A percentile compares a stretch with the other conserved stretches of the same genome.
phyloP scores from a whole-genome alignment of 2,329 filamentous ascomycete genomes.

The Pseudogymnoascus sp. region DNA sequence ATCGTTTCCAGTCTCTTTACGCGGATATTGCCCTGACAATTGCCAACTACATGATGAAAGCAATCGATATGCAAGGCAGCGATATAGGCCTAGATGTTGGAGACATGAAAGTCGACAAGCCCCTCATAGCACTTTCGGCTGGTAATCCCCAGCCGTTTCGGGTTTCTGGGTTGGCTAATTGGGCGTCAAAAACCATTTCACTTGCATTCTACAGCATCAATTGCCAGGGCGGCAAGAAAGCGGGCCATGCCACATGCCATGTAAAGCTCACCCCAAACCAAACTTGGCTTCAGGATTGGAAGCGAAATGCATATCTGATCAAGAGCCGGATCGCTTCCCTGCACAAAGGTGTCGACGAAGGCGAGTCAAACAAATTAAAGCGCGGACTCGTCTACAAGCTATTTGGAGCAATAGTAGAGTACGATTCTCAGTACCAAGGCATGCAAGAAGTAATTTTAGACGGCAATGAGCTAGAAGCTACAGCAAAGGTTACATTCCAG shows the following conservation, averaged over 20 bases:
- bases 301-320: conserved; percentile 47
- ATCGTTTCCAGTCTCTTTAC: conserved; percentile 37
- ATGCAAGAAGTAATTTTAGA: conserved; percentile 52
- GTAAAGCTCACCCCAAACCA: conserved; percentile 44
- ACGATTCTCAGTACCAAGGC: conserved; percentile 46
- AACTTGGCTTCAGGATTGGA: conserved; percentile 44
- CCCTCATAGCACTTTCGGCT: conserved; percentile 39
- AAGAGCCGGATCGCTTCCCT: conserved; percentile 34
- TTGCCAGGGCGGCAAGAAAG: conserved; percentile 40
- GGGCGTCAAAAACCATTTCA: conserved; percentile 34
- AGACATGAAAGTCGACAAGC: conserved; percentile 47
- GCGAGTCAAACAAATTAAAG: conserved; percentile 35
- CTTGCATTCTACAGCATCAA: conserved; percentile 41
- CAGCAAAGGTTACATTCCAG: conserved; percentile 40
- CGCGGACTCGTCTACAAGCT: not conserved
- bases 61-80: conserved; percentile 19
- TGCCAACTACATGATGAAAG: conserved; percentile 46
- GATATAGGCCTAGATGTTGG: conserved; percentile 39
- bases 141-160: conserved; percentile 38
- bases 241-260: conserved; percentile 41
- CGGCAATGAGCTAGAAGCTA: conserved; percentile 33
- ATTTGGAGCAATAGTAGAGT: conserved; percentile 45
- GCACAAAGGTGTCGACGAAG: conserved; percentile 36
- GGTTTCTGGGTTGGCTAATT: conserved; percentile 42
- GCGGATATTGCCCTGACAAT: conserved; percentile 54